Evolutionary conservation across 257 asterid genomes (phyloP).

Genomic region (Scutellaria galericulata): DNA sequence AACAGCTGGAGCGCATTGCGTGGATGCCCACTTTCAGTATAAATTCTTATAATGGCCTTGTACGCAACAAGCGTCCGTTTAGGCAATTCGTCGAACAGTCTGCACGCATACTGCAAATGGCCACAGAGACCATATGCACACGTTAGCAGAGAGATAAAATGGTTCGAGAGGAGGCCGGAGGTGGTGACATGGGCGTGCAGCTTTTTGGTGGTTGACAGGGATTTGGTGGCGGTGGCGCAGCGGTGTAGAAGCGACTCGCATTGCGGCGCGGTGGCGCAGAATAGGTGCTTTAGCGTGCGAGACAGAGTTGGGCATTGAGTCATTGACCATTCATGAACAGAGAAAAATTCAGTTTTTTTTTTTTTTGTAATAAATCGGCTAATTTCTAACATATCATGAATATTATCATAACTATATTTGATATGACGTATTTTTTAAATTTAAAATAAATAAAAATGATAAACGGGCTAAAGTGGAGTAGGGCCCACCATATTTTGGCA

Average conservation of each 20-base stretch:
- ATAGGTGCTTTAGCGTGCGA: slow-evolving; percentile 49
- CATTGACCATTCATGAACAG: slow-evolving; percentile 54
- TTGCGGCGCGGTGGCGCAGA: slow-evolving; percentile 48
- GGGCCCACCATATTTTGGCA: neutral
- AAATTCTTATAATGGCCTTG: slow-evolving; percentile 71
- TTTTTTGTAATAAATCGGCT: neutral
- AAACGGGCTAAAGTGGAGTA: too few species aligned
- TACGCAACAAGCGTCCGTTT: slow-evolving; percentile 57
- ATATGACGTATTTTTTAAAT: too few species aligned
- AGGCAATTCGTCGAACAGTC: slow-evolving; percentile 73
- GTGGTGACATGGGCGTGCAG: slow-evolving; percentile 66
- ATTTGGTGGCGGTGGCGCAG: slow-evolving; percentile 69
- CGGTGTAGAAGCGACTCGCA: slow-evolving; percentile 67
- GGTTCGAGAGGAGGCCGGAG: slow-evolving; percentile 60
- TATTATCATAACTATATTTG: too few species aligned
- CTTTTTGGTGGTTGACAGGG: slow-evolving; percentile 56
- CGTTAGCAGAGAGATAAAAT: slow-evolving; percentile 64
- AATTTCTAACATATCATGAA: neutral
- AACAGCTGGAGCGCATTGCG: slow-evolving; percentile 61
- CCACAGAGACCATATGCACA: slow-evolving; percentile 63
- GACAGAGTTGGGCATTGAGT: slow-evolving; percentile 53
- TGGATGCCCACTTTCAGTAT: slow-evolving; percentile 63
- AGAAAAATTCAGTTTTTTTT: neutral
- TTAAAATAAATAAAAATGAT: too few species aligned
- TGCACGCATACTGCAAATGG: slow-evolving; percentile 46